These are phyloP conservation scores for Cutaneotrichosporon mucoides DNA, from an alignment of 1,284 basidiomycete species.

Conservation along the genomic window DNA sequence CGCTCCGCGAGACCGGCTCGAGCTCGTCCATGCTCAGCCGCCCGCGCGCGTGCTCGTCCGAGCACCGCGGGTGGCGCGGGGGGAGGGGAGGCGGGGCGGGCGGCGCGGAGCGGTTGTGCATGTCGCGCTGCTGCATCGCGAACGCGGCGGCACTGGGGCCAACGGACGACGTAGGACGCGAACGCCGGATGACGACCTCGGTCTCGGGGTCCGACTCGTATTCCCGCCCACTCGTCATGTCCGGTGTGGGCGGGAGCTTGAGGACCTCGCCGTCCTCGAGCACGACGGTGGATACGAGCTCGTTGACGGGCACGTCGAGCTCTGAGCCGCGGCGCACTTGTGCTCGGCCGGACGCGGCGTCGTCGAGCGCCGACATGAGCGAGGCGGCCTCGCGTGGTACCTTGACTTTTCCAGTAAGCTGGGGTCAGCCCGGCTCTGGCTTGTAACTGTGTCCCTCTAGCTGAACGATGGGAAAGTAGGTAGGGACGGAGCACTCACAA, in stretches of 20 bases:
- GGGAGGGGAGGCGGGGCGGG: neutral
- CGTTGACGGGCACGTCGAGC: conserved; percentile 37
- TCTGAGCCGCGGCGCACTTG: conserved; percentile 47
- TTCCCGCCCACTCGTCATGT: conserved; percentile 43
- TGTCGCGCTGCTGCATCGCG: too few relatives aligned
- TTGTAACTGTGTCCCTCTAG: too few relatives aligned
- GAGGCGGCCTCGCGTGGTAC: conserved; percentile 50
- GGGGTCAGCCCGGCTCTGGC: neutral
- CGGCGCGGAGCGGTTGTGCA: conserved; percentile 21
- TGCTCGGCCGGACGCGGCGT: conserved; percentile 54
- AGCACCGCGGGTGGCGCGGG: neutral
- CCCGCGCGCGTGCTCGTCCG: neutral
- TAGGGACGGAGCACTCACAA: conserved; percentile 33
- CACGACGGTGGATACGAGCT: conserved; percentile 5
- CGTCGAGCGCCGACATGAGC: conserved; percentile 50
- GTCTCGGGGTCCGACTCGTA: conserved; percentile 42
- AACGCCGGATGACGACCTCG: conserved; percentile 23
- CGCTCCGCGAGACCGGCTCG: neutral
- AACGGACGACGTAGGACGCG: conserved; percentile 15
- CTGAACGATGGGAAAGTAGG: too few relatives aligned
- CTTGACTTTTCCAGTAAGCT: conserved; percentile 50
- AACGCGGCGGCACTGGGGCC: conserved; percentile 12
- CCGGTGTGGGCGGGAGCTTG: conserved; percentile 51
- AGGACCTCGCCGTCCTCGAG: conserved; percentile 49
- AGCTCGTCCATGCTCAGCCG: neutral